Conservation (phyloP, 108 stramenopile genomes). For the Pseudonitzschia multistriata region DNA sequence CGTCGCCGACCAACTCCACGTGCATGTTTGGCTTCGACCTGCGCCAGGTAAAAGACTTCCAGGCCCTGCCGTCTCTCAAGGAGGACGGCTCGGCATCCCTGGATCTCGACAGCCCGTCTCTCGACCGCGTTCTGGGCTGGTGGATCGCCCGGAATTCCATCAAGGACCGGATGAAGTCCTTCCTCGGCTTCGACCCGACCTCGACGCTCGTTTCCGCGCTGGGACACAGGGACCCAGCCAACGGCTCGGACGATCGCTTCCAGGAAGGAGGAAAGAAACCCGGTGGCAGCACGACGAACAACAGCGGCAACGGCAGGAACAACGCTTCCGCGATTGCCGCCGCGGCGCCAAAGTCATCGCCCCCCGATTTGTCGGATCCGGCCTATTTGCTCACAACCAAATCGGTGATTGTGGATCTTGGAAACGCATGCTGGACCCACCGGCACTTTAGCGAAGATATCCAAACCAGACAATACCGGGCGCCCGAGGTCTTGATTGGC, state of each 20-base stretch:
- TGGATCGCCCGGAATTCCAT: constrained; percentile 78
- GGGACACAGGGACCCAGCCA: constrained; percentile 11
- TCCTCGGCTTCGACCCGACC: constrained; percentile 70
- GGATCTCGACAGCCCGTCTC: constrained; percentile 48
- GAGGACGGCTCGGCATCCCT: constrained; percentile 60
- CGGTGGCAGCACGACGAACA: constrained; percentile 22
- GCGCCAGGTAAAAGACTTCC: constrained; percentile 70
- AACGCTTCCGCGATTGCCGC: constrained; percentile 46
- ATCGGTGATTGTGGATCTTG: constrained; percentile 93
- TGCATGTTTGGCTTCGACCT: constrained; percentile 77
- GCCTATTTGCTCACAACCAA: constrained; percentile 59
- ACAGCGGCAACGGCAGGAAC: constrained; percentile 29
- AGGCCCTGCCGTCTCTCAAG: constrained; percentile 51
- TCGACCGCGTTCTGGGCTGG: constrained; percentile 65
- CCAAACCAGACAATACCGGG: constrained; percentile 97
- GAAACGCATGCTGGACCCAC: constrained; percentile 98
- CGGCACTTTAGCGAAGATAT: constrained; percentile 98
- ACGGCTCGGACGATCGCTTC: constrained; percentile 28
- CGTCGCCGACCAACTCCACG: constrained; percentile 39
- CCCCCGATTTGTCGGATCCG: constrained; percentile 70
- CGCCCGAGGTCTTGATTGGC: constrained; percentile 93
- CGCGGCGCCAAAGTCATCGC: constrained; percentile 40
- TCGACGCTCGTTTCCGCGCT: constrained; percentile 43
- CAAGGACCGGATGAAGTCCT: constrained; percentile 64
- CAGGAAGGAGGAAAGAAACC: constrained; percentile 52